phyloP scores from a whole-genome alignment of 78 protist genomes.

The Pigoraptor vietnamica region DNA sequence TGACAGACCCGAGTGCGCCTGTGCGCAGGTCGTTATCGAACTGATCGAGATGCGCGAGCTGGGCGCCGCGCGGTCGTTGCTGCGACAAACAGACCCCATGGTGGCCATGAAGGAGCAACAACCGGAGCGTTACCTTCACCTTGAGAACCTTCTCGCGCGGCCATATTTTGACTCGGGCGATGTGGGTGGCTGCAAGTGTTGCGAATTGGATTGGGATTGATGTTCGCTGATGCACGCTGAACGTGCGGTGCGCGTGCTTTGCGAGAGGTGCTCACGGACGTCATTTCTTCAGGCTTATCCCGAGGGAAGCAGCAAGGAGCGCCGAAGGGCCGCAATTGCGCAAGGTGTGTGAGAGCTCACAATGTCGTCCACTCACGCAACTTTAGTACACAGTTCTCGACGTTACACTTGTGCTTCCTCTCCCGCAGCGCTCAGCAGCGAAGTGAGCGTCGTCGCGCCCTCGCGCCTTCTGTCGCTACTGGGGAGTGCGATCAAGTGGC shows the following conservation, averaged over 20 bases:
- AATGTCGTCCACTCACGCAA: not conserved
- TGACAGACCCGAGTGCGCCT: not conserved
- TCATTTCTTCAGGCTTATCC: too few species aligned
- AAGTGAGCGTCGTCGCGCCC: conserved; percentile 45
- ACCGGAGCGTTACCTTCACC: conserved; percentile 25
- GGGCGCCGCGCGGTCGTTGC: conserved; percentile 39
- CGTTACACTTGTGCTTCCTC: not conserved
- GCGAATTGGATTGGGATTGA: too few species aligned
- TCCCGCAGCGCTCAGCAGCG: conserved; percentile 2
- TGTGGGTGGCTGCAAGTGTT: not conserved
- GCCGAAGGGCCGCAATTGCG: not conserved
- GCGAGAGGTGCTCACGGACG: too few species aligned
- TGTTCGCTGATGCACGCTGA: too few species aligned
- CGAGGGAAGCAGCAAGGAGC: too few species aligned
- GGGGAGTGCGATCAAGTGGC: conserved; percentile 74
- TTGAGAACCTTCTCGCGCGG: conserved; percentile 36
- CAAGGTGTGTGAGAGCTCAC: not conserved
- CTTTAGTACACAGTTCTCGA: not conserved
- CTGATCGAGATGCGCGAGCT: conserved; percentile 28
- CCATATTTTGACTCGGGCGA: conserved; percentile 21
- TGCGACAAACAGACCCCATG: conserved; percentile 59
- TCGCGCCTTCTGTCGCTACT: conserved; percentile 61
- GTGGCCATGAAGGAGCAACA: conserved; percentile 10
- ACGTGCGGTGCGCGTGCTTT: too few species aligned
- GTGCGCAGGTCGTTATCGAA: conserved; percentile 26